These are phyloP conservation scores for Globomyces pollinis-pini DNA, from an alignment of 192 early-diverging fungal genomes.

Conservation along the genomic window DNA sequence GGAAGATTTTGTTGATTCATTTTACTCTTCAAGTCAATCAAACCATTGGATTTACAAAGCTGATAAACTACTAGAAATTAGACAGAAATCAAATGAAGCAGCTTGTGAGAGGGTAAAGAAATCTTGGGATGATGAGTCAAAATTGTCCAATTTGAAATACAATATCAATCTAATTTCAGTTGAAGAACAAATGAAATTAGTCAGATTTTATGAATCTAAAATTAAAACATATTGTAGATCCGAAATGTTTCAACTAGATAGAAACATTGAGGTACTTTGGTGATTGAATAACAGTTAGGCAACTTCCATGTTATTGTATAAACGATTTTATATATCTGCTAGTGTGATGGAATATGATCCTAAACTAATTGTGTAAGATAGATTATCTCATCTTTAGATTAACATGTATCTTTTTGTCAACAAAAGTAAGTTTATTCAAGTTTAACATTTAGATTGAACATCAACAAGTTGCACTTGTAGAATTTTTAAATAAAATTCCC, in stretches of 20 bases:
- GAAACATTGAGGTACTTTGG: no score
- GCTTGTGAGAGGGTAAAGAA: not conserved
- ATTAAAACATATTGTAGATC: not conserved
- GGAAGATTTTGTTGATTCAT: not conserved
- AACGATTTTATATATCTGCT: constrained; percentile 42
- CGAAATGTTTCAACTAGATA: not conserved
- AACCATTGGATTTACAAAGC: not conserved
- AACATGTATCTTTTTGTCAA: constrained; percentile 36
- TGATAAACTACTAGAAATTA: not conserved
- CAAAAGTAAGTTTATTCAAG: no score
- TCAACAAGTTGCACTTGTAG: constrained; percentile 16
- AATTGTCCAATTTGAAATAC: not conserved
- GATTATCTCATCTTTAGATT: no score
- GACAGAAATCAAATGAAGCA: not conserved
- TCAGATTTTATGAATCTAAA: not conserved
- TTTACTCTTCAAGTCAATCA: not conserved
- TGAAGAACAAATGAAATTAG: not conserved
- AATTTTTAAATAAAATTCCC: constrained; percentile 40
- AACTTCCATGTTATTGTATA: constrained; percentile 40
- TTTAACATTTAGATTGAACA: no score
- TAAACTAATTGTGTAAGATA: constrained; percentile 34
- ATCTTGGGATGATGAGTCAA: not conserved
- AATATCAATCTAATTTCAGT: not conserved
- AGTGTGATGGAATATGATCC: constrained; percentile 43
- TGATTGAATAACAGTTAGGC: constrained; percentile 34